Evolutionary conservation across 306 rosid species (phyloP).

Genomic region (Lotus japonicus): DNA sequence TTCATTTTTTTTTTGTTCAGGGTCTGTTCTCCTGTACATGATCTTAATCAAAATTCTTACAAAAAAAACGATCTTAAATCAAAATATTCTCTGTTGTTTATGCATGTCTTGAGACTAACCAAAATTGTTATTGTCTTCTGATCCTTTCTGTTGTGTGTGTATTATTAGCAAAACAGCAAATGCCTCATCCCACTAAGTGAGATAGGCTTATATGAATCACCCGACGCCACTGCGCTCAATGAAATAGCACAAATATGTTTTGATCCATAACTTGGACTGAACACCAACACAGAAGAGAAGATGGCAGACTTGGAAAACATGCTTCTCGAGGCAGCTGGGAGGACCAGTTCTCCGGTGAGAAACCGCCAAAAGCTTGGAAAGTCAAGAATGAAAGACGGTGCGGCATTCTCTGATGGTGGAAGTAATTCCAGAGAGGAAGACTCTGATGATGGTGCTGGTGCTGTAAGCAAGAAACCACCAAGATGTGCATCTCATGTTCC

Average conservation of each 20-base stretch:
- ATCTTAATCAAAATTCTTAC: too few species aligned
- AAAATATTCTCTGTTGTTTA: not conserved
- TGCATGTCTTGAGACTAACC: not conserved
- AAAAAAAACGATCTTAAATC: too few species aligned
- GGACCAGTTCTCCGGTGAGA: conserved; percentile 30
- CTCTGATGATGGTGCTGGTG: conserved; percentile 27
- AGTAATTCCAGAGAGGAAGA: conserved; percentile 40
- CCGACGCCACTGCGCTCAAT: too few species aligned
- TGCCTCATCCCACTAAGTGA: not conserved
- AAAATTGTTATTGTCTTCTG: not conserved
- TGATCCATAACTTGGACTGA: not conserved
- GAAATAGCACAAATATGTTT: too few species aligned
- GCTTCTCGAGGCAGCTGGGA: conserved; percentile 76
- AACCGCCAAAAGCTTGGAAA: conserved; percentile 21
- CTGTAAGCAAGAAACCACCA: conserved; percentile 26
- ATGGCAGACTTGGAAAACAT: conserved; percentile 65
- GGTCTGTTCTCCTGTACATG: too few species aligned
- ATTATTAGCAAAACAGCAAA: not conserved
- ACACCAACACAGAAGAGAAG: not conserved
- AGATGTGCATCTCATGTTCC: conserved; percentile 38
- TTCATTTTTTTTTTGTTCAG: not conserved
- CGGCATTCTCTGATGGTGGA: conserved; percentile 29
- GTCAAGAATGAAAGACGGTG: conserved; percentile 20
- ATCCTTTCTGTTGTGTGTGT: too few species aligned
- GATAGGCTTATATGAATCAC: too few species aligned